A percentile compares a stretch with the other conserved stretches of the same genome.
These are phyloP conservation scores for Podaxis pistillaris DNA, from an alignment of 768 basidiomycete genomes.

Conservation along the genomic window DNA sequence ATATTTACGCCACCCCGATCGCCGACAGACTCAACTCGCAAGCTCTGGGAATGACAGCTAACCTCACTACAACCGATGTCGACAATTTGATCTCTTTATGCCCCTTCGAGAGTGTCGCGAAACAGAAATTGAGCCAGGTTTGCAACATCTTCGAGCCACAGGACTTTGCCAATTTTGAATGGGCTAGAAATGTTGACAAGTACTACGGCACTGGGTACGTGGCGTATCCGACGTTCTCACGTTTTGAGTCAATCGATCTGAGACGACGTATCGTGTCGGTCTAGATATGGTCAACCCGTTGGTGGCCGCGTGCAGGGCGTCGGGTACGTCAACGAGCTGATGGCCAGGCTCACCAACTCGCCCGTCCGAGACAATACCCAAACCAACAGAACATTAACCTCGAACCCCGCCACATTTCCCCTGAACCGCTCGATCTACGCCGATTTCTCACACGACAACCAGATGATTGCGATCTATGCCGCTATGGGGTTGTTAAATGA, in stretches of 20 bases:
- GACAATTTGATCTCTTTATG: constrained; percentile 70
- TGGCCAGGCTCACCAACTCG: constrained; percentile 71
- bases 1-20: constrained; percentile 53
- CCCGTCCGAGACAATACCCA: constrained; percentile 70
- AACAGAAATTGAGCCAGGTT: constrained; percentile 54
- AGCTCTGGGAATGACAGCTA: constrained; percentile 52
- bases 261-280: background rate
- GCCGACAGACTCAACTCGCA: constrained; percentile 58
- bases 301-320: constrained; percentile 75
- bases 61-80: constrained; percentile 54
- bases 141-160: constrained; percentile 65
- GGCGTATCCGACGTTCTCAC: background rate
- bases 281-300: constrained; percentile 63
- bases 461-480: constrained; percentile 76
- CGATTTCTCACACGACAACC: constrained; percentile 86
- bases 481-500: constrained; percentile 56
- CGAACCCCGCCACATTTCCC: constrained; percentile 66
- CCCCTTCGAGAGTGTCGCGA: constrained; percentile 69
- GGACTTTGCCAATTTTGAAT: constrained; percentile 70
- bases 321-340: constrained; percentile 86
- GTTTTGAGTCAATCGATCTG: background rate
- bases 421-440: constrained; percentile 62
- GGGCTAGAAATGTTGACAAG: constrained; percentile 71
- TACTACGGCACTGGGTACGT: constrained; percentile 77
- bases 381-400: constrained; percentile 73